phyloP scores from a whole-genome alignment of 345 rosid species.

The Camelina hispida region DNA sequence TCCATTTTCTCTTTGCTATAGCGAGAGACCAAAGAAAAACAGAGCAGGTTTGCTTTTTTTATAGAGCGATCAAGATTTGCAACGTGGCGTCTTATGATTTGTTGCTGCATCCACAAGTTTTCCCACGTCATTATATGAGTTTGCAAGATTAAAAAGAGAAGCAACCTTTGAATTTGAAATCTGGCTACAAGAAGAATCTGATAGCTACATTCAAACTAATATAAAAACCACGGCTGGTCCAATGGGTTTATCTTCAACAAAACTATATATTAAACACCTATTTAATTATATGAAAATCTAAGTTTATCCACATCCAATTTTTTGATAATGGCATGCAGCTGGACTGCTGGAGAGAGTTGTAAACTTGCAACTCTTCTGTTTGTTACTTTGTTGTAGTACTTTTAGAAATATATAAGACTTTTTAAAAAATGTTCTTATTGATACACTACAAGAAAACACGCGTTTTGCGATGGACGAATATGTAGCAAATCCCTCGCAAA shows the following conservation, averaged over 20 bases:
- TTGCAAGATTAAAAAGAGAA: constrained; percentile 33
- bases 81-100: constrained; percentile 29
- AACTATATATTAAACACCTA: background rate
- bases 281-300: background rate
- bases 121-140: constrained; percentile 34
- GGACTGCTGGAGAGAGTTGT: constrained; percentile 1
- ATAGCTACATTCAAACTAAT: constrained; percentile 40
- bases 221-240: constrained; percentile 37
- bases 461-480: too few relatives aligned
- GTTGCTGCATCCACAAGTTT: constrained; percentile 38
- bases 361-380: background rate
- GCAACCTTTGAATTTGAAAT: constrained; percentile 46
- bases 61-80: background rate
- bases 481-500: too few relatives aligned
- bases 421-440: background rate
- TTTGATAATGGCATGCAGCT: constrained; percentile 7
- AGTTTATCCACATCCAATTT: constrained; percentile 22
- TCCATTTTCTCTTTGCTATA: constrained; percentile 58
- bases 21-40: constrained; percentile 11
- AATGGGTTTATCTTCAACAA: constrained; percentile 28
- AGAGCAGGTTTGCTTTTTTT: constrained; percentile 20
- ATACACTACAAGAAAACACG: too few relatives aligned
- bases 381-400: background rate
- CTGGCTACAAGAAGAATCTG: constrained; percentile 28
- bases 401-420: background rate